phyloP scores from a whole-genome alignment of 495 filamentous ascomycete species.

The Aspergillus campestris region DNA sequence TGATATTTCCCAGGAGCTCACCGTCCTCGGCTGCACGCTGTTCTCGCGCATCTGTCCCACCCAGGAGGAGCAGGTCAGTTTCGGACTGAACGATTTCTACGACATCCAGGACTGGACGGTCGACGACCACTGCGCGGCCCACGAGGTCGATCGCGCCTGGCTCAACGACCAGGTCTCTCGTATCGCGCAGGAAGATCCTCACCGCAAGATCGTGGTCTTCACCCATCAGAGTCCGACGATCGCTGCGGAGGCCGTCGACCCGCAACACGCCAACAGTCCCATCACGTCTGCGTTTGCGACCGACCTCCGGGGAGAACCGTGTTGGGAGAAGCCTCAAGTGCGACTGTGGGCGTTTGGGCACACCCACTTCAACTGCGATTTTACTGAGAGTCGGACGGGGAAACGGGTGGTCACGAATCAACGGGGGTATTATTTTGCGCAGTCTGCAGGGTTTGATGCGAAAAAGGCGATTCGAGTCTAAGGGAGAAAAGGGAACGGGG shows the following conservation, averaged over 20 bases:
- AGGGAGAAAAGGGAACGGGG: neutral
- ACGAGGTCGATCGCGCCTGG: constrained; percentile 39
- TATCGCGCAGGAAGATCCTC: constrained; percentile 23
- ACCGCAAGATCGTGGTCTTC: constrained; percentile 37
- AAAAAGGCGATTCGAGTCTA: constrained; percentile 13
- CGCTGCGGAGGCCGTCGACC: constrained; percentile 28
- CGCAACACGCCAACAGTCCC: constrained; percentile 29
- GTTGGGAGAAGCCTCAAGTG: constrained; percentile 37
- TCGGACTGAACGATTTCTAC: constrained; percentile 42
- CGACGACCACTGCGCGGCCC: constrained; percentile 30
- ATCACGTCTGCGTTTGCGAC: constrained; percentile 38
- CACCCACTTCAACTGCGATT: constrained; percentile 47
- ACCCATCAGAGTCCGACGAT: constrained; percentile 46
- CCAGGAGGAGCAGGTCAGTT: constrained; percentile 17
- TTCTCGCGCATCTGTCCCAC: constrained; percentile 15
- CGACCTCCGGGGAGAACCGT: constrained; percentile 34
- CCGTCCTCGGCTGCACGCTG: constrained; percentile 38
- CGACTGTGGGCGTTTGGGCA: constrained; percentile 50
- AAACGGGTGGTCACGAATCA: constrained; percentile 31
- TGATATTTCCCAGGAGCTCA: constrained; percentile 25
- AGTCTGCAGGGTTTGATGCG: constrained; percentile 19
- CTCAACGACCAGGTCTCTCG: constrained; percentile 38
- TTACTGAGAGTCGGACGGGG: constrained; percentile 17
- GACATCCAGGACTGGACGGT: constrained; percentile 39
- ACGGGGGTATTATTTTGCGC: constrained; percentile 29